phyloP scores from a whole-genome alignment of 495 filamentous ascomycete genomes.

The Sabuloglossum arenarium region DNA sequence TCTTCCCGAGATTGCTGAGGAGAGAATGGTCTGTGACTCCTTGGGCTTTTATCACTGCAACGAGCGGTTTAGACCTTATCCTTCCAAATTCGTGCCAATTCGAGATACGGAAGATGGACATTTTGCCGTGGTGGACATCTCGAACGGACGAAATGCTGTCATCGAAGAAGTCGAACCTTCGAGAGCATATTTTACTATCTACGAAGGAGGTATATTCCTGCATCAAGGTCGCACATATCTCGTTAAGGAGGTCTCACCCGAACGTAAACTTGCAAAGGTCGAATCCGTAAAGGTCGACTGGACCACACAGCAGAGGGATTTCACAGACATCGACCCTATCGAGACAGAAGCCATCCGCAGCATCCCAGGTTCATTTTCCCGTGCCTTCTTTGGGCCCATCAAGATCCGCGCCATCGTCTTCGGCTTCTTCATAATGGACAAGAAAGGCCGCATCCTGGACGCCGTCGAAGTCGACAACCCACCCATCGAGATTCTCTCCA shows the following conservation, averaged over 20 bases:
- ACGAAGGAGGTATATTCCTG: slow-evolving; percentile 93
- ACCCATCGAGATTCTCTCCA: slow-evolving; percentile 60
- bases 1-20: slow-evolving; percentile 47
- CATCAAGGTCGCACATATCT: slow-evolving; percentile 88
- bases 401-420: slow-evolving; percentile 71
- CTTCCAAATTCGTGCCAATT: slow-evolving; percentile 67
- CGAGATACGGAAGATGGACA: slow-evolving; percentile 83
- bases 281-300: slow-evolving; percentile 79
- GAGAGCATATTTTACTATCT: slow-evolving; percentile 85
- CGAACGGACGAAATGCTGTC: slow-evolving; percentile 58
- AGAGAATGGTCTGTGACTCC: slow-evolving; percentile 51
- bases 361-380: slow-evolving; percentile 32
- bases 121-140: slow-evolving; percentile 84
- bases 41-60: slow-evolving; percentile 78
- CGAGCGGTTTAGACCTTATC: slow-evolving; percentile 68
- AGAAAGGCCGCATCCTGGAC: slow-evolving; percentile 63
- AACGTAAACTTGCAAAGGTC: slow-evolving; percentile 53
- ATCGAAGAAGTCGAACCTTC: slow-evolving; percentile 94
- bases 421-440: slow-evolving; percentile 91
- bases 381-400: slow-evolving; percentile 70
- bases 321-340: slow-evolving; percentile 81
- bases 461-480: slow-evolving; percentile 87
- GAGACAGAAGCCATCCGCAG: slow-evolving; percentile 67
- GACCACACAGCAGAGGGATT: slow-evolving; percentile 87
- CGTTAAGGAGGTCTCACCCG: slow-evolving; percentile 69